Evolutionary conservation across 495 filamentous ascomycete genomes (phyloP), one percentile per base, ranked within the genome.

Genomic region (Saxispiralis lemnorum): DNA sequence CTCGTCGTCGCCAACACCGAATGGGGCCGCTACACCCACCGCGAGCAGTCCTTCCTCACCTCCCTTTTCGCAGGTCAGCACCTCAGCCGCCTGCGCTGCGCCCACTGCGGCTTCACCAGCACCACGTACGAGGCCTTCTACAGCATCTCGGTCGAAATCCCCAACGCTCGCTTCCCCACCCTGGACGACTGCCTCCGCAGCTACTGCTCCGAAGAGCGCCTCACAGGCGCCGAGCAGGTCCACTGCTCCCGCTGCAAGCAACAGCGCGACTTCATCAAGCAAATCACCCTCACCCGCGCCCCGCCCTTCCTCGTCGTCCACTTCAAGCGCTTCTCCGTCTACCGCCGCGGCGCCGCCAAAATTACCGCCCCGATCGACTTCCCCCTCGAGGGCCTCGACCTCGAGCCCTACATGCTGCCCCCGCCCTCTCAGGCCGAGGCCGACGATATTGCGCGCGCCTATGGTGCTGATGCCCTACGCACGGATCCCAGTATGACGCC

Each of bases 121-220:
- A 83, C 79, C 6, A 82, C 76, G 7, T 81, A 81, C 56, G 78
- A 79, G 47, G 69, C 75, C 5, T 82, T 82, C 55, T 79, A 74
- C 56, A 71, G 67, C 49, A 74, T 81, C 54, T 73, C 68, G 35
- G 72, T 81, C 3, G 75, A 80, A 46, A 81, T 81, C 21, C 76
- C 76, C 0, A 7, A 28, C 39, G 6, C 21, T 5, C 40, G 24
- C 40, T 60, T 58, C 1, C 68, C 67, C 0, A 63, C 63, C 2
- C 62, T 63, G 1, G 66, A 75, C 38, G 71, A 79, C 43, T 83
- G 80, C 51, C 63, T 84, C 1, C 66, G 65, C 18, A 74, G 70
- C 52, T 84, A 81, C 57, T 79, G 75, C 45, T 62, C 73, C 39
- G 72, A 80, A 49, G 79, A 84, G 54, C 68, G 65, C 51, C 63